Evolutionary conservation across 331 rosid species (phyloP), one percentile per base, ranked within the genome.

Genomic region (Rhamnella rubrinervis): DNA sequence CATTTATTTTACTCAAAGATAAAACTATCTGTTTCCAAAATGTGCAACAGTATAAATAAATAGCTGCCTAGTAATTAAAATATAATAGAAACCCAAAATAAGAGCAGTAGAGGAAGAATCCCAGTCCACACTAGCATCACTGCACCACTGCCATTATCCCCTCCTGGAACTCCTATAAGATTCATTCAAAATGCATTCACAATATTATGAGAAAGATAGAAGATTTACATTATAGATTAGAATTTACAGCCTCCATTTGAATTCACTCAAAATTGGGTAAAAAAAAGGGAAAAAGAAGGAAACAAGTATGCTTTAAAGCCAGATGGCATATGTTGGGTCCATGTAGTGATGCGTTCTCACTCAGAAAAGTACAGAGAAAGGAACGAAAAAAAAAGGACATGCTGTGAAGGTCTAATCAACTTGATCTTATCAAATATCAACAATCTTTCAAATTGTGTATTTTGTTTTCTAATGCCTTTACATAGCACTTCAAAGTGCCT

Each of bases 11-110:
- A 64, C 20, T 64, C 38, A 8, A 44, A 31, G 20, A 44, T 59
- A 28, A 59, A 6, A 9, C 16, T 8, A 40, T 58, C 25, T 8
- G 26, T 19, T n/a, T 61, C 46, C 26, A 6, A 35, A 37, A 38
- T n/a, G 41, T 12, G 51, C 4, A 40, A 6, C 7, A 6, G 1
- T 2, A 40, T 40, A 40, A 6, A 2, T 2, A 40, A 6, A 44
- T 44, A 44, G 11, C 25, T 40, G 23, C 50, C 75, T 88, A 92
- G 70, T 75, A 31, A 31, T 4, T 31, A 66, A 28, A 79, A 68
- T 50, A 79, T 6, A 76, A 76, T 37, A n/a, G 92, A 79, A 63
- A 67, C 83, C 76, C 76, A 78, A 23, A 84, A 59, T 3, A 87
- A 40, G 75, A 84, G 65, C 2, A 31, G 35, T 2, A 84, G 59